Evolutionary conservation across 2,329 filamentous ascomycete genomes (phyloP), one percentile per base, ranked within the genome.

Genomic region (Cercospora brassicicola): DNA sequence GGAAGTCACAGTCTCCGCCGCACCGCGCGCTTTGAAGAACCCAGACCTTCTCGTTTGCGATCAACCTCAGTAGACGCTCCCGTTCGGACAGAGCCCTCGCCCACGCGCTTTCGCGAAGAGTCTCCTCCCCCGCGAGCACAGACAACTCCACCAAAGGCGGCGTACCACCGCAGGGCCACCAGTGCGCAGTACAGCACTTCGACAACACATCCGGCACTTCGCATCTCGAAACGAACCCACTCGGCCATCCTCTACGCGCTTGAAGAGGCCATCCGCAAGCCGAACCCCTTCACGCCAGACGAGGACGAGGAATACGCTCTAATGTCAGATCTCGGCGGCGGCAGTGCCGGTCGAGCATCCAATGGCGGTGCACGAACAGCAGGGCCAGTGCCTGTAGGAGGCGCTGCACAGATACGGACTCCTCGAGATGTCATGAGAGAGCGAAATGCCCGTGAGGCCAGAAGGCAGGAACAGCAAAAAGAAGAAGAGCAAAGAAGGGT

Each of bases 401-500:
- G 80, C 79, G 68, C 80, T 81, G 67, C 80, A 81, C 70, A 83
- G 80, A 91, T 97, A 69, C 88, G 90, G 73, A 94, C 93, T 39
- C 94, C 94, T 15, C 89, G 91, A 72, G 91, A 94, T 82, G 94
- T 98, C 75, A 96, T 97, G 94, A 89, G 92, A 79, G 90, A 94
- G 78, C 89, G 94, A 66, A 86, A 87, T 65, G 91, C 91, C 72
- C 87, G 94, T 70, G 92, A 96, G 79, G 88, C 90, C 28, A 72
- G 90, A 67, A 86, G 88, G 70, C 86, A 87, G 73, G 89, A 89
- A 55, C 89, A 92, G 76, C 86, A 82, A 77, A 80, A 76, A 82
- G 77, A 77, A 51, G 81, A 83, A 67, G 74, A 75, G 55, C 76
- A 81, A 77, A 86, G 88, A 78, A 84, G 86, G 73, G 85, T 87